These are phyloP conservation scores for Aspergillus sclerotiicarbonarius DNA, from an alignment of 495 filamentous ascomycete species.

Conservation along the genomic window DNA sequence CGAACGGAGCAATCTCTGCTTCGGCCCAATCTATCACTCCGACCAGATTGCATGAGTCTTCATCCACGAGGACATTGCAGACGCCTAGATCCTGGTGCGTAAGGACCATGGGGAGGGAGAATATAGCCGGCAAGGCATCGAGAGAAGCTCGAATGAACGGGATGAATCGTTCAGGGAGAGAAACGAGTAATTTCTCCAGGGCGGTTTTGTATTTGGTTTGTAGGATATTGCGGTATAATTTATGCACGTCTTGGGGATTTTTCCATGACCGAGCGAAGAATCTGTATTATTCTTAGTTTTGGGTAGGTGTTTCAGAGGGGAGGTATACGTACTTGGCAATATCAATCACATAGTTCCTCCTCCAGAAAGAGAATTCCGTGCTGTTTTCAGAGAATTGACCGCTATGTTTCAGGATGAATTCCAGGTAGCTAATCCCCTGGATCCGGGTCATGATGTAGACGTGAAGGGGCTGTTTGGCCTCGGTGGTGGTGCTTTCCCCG, in stretches of 20 bases:
- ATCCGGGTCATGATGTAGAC: conserved; percentile 39
- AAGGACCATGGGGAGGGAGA: conserved; percentile 40
- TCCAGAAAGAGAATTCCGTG: conserved; percentile 26
- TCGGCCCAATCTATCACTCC: conserved; percentile 46
- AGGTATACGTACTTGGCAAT: conserved; percentile 25
- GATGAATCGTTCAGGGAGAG: conserved; percentile 36
- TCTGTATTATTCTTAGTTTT: conserved; percentile 5
- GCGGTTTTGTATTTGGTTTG: conserved; percentile 28
- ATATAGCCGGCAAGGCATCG: conserved; percentile 26
- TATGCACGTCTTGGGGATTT: conserved; percentile 25
- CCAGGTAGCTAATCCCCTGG: conserved; percentile 34
- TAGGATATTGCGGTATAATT: conserved; percentile 23
- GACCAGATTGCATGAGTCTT: conserved; percentile 30
- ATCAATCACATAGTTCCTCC: conserved; percentile 31
- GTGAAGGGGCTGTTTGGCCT: conserved; percentile 34
- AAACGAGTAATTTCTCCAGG: conserved; percentile 24
- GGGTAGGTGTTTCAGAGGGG: not conserved
- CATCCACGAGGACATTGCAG: conserved; percentile 40
- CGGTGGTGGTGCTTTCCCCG: conserved; percentile 22
- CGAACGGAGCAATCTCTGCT: conserved; percentile 38
- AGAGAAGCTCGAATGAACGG: conserved; percentile 31
- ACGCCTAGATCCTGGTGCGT: conserved; percentile 36
- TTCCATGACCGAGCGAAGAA: conserved; percentile 40
- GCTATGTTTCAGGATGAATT: conserved; percentile 33
- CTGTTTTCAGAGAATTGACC: conserved; percentile 29